These are phyloP conservation scores for Coemansia interrupta DNA, from an alignment of 192 early-diverging fungal species.

Conservation along the genomic window DNA sequence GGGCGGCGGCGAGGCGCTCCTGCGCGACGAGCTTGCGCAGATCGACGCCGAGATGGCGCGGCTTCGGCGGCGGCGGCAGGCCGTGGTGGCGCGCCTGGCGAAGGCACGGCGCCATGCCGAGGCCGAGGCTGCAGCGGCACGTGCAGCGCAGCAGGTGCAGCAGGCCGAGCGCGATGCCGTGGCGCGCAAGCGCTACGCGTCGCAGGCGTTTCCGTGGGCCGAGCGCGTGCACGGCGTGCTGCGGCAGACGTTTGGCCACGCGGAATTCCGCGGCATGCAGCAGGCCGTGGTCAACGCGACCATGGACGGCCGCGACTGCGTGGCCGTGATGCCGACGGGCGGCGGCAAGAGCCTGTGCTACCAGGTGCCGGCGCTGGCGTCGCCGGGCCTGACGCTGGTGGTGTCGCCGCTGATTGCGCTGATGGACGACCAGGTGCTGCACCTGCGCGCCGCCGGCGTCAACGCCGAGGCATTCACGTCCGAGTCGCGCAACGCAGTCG, in stretches of 20 bases:
- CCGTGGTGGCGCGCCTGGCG: conserved; percentile 15
- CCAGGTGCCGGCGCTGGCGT: conserved; percentile 52
- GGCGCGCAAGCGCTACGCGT: conserved; percentile 31
- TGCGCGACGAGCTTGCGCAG: conserved; percentile 17
- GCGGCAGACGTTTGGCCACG: conserved; percentile 48
- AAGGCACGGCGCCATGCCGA: conserved; percentile 22
- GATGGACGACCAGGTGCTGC: conserved; percentile 56
- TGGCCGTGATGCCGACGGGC: conserved; percentile 54
- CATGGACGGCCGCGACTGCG: conserved; percentile 50
- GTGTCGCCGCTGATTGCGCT: conserved; percentile 56
- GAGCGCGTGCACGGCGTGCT: conserved; percentile 34
- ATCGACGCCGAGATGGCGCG: conserved; percentile 25
- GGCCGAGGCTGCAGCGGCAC: conserved; percentile 10
- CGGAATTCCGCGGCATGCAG: conserved; percentile 46
- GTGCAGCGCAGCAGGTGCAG: conserved; percentile 22
- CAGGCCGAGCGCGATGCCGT: conserved; percentile 1
- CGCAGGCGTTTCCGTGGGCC: conserved; percentile 56
- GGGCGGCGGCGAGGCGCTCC: not conserved
- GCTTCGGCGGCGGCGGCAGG: conserved; percentile 20
- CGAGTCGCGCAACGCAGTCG: conserved; percentile 38
- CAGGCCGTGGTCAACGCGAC: conserved; percentile 56
- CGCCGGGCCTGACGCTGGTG: conserved; percentile 48
- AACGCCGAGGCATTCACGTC: conserved; percentile 43
- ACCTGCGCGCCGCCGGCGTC: conserved; percentile 39
- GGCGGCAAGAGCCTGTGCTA: conserved; percentile 58